Evolutionary conservation across 257 asterid species (phyloP).

Genomic region (Parsonsia alboflavescens): DNA sequence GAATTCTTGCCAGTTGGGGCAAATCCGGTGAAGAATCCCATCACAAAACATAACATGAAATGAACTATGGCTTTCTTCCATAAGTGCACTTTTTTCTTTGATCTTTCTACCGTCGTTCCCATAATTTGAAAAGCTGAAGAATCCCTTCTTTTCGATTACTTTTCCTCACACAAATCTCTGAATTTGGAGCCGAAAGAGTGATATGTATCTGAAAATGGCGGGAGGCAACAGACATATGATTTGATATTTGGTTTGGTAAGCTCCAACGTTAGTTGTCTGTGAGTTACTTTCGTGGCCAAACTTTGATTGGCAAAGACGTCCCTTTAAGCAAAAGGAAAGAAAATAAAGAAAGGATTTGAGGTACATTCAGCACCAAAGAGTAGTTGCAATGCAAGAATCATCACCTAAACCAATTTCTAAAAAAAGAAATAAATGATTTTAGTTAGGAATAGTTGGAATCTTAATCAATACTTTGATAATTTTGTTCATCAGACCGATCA

Average conservation of each 20-base stretch:
- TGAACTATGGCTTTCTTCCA: slow-evolving; percentile 79
- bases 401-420: slow-evolving; percentile 35
- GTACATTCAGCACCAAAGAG: slow-evolving; percentile 50
- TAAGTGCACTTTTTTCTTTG: slow-evolving; percentile 59
- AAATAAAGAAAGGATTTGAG: slow-evolving; percentile 11
- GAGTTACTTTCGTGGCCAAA: slow-evolving; percentile 17
- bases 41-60: slow-evolving; percentile 65
- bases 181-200: not conserved
- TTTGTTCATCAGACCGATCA: not conserved
- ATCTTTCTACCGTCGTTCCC: slow-evolving; percentile 72
- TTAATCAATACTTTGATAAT: not conserved
- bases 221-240: slow-evolving; percentile 26
- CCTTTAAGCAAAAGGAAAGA: slow-evolving; percentile 55
- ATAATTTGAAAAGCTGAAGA: slow-evolving; percentile 13
- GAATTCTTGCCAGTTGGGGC: slow-evolving; percentile 58
- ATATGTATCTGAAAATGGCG: slow-evolving; percentile 11
- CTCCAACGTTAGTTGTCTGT: slow-evolving; percentile 22
- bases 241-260: slow-evolving; percentile 32
- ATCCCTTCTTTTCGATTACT: too few relatives aligned
- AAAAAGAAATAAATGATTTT: not conserved
- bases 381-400: slow-evolving; percentile 63
- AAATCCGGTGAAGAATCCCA: slow-evolving; percentile 94
- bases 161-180: not conserved
- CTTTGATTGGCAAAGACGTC: slow-evolving; percentile 39
- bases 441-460: slow-evolving; percentile 1